A percentile compares a stretch with the other conserved stretches of the same genome.
Evolutionary conservation across 2,329 filamentous ascomycete genomes (phyloP).

Genomic region (Fusarium sterilihyphosum): DNA sequence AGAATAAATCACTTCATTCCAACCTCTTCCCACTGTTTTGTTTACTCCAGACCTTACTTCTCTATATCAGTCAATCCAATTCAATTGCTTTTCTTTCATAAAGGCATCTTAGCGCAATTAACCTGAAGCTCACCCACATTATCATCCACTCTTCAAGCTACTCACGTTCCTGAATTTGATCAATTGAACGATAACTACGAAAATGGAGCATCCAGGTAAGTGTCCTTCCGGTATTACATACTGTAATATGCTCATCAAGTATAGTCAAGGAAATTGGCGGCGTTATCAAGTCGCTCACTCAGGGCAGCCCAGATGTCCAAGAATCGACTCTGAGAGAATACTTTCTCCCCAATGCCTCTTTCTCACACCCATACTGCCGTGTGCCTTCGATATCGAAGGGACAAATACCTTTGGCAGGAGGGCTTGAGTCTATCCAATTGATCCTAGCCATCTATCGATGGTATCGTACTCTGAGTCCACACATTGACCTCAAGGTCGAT

Average conservation of each 20-base stretch:
- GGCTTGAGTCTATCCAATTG: slow-evolving; percentile 70
- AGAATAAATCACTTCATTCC: slow-evolving; percentile 28
- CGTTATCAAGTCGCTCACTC: slow-evolving; percentile 75
- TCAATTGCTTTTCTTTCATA: background rate
- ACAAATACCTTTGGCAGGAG: slow-evolving; percentile 52
- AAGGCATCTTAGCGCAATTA: background rate
- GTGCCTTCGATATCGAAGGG: slow-evolving; percentile 65
- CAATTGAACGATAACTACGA: background rate
- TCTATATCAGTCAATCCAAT: background rate
- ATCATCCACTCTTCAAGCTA: background rate
- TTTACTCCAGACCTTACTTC: background rate
- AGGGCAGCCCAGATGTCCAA: slow-evolving; percentile 74
- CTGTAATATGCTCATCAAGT: background rate
- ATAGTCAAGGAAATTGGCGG: slow-evolving; percentile 67
- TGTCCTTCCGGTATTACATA: background rate
- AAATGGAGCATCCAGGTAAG: slow-evolving; percentile 55
- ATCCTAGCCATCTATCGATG: slow-evolving; percentile 79
- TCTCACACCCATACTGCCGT: slow-evolving; percentile 81
- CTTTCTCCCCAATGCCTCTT: slow-evolving; percentile 77
- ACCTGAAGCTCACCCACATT: background rate
- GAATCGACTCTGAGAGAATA: slow-evolving; percentile 72
- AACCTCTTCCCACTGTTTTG: slow-evolving; percentile 1
- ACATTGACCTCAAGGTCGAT: slow-evolving; percentile 74
- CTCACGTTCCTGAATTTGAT: background rate
- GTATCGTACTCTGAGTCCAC: slow-evolving; percentile 85